Evolutionary conservation across 495 filamentous ascomycete species (phyloP).

Genomic region (Trypethelium eluteriae): DNA sequence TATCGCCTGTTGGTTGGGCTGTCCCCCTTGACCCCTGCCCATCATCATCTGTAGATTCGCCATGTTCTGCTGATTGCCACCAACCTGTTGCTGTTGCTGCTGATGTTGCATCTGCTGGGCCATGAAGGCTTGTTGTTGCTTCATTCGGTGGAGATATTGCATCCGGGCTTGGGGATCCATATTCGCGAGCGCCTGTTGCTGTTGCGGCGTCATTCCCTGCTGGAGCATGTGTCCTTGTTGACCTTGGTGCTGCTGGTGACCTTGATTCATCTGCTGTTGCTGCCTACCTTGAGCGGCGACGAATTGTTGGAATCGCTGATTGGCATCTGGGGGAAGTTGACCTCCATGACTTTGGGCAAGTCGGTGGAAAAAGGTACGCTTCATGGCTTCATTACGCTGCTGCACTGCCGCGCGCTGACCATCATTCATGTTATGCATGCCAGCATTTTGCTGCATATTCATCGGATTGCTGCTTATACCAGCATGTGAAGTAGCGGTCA

Average conservation of each 20-base stretch:
- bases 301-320: slow-evolving; percentile 3
- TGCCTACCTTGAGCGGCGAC: slow-evolving; percentile 8
- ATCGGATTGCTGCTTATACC: not conserved
- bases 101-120: slow-evolving; percentile 19
- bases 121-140: not conserved
- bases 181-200: slow-evolving; percentile 12
- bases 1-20: slow-evolving; percentile 14
- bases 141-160: slow-evolving; percentile 3
- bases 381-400: slow-evolving; percentile 5
- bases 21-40: not conserved
- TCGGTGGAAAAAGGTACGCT: not conserved
- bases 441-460: not conserved
- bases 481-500: not conserved
- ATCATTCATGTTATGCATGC: not conserved
- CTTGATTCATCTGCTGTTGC: slow-evolving; percentile 15
- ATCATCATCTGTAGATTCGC: not conserved
- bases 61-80: slow-evolving; percentile 2
- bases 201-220: slow-evolving; percentile 12
- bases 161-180: slow-evolving; percentile 8
- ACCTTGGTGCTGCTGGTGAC: slow-evolving; percentile 8
- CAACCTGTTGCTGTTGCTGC: slow-evolving; percentile 18
- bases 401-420: slow-evolving; percentile 7
- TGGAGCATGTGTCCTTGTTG: slow-evolving; percentile 15
- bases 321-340: slow-evolving; percentile 8
- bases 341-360: slow-evolving; percentile 7